Conservation (phyloP, 2,329 filamentous ascomycete genomes). For the Zalaria obscura region DNA sequence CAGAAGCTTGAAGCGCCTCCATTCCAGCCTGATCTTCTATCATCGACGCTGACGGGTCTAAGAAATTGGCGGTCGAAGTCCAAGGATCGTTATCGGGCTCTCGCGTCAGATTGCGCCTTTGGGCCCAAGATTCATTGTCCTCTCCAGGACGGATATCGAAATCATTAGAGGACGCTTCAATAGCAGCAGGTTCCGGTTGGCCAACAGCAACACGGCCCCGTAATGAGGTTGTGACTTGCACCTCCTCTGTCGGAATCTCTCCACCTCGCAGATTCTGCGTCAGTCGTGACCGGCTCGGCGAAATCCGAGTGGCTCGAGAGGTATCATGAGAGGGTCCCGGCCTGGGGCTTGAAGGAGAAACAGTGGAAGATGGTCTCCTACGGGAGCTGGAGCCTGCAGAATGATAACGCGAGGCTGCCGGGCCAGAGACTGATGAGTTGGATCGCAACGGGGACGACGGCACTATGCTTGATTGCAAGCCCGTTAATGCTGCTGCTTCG, state of each 20-base stretch:
- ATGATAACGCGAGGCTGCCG: neutral
- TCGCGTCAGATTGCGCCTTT: slow-evolving; percentile 14
- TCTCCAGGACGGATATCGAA: slow-evolving; percentile 20
- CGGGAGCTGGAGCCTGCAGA: neutral
- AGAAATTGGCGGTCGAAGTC: slow-evolving; percentile 16
- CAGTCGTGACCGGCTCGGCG: neutral
- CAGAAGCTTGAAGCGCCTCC: neutral
- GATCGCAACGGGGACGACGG: neutral
- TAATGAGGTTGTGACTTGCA: slow-evolving; percentile 1
- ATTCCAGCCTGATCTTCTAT: slow-evolving; percentile 1
- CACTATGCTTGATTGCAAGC: neutral
- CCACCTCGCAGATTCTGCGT: neutral
- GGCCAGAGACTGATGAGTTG: too few relatives aligned
- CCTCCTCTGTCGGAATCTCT: slow-evolving; percentile 1
- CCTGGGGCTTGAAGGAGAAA: too few relatives aligned
- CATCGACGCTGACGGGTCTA: slow-evolving; percentile 15
- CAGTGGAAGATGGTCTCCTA: too few relatives aligned
- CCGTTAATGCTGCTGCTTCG: neutral
- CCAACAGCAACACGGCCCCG: too few relatives aligned
- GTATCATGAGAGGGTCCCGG: too few relatives aligned
- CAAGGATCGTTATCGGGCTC: slow-evolving; percentile 15
- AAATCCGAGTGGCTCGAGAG: too few relatives aligned
- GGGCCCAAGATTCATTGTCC: slow-evolving; percentile 22
- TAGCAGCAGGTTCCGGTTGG: too few relatives aligned
- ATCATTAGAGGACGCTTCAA: neutral